Conservation (phyloP, 1,284 basidiomycete genomes). For the Papiliotrema terrestris region DNA sequence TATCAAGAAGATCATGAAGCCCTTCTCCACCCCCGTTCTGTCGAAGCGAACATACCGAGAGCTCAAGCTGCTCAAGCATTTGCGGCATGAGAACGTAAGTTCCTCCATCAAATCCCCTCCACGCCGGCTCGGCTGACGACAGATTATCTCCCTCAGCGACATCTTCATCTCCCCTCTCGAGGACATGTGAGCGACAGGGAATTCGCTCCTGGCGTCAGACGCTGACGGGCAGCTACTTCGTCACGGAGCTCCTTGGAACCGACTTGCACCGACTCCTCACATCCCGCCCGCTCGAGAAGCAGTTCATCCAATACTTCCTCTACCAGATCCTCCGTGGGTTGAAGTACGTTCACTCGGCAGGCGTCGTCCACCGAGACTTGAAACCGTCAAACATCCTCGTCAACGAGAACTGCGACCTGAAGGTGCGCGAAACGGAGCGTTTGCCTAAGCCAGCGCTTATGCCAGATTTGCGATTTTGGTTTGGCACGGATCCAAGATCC, state of each 20-base stretch:
- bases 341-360: slow-evolving; percentile 99
- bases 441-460: neutral
- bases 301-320: slow-evolving; percentile 99
- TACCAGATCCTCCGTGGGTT: slow-evolving; percentile 98
- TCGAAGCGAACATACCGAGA: slow-evolving; percentile 97
- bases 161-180: slow-evolving; percentile 99
- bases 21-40: slow-evolving; percentile 95
- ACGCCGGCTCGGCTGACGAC: slow-evolving; percentile 12
- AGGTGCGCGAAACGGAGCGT: slow-evolving; percentile 50
- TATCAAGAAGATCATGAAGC: slow-evolving; percentile 99
- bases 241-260: slow-evolving; percentile 97
- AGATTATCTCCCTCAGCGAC: slow-evolving; percentile 98
- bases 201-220: neutral
- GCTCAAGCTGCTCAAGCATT: slow-evolving; percentile 97
- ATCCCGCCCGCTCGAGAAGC: slow-evolving; percentile 94
- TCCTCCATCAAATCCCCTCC: no score
- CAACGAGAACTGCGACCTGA: slow-evolving; percentile 98
- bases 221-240: slow-evolving; percentile 72
- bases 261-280: slow-evolving; percentile 96
- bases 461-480: slow-evolving; percentile 97
- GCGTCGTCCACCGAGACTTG: slow-evolving; percentile 97
- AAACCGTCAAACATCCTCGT: slow-evolving; percentile 99
- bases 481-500: slow-evolving; percentile 87
- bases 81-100: slow-evolving; percentile 93
- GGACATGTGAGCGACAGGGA: slow-evolving; percentile 69